Evolutionary conservation across 495 filamentous ascomycete species (phyloP).

Genomic region (Bryoglossum gracile): DNA sequence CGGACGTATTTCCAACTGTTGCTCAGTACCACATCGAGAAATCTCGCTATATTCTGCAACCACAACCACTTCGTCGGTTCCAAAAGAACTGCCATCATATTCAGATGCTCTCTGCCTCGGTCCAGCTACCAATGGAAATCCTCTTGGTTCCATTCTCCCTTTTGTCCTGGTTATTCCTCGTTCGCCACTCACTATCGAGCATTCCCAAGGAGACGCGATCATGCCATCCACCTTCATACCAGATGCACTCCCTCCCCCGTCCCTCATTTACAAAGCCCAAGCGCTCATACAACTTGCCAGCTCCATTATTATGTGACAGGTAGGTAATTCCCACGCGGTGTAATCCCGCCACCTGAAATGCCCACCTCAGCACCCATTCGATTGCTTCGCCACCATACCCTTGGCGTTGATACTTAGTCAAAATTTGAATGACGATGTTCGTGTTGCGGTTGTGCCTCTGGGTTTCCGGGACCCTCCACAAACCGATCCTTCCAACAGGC

Average conservation of each 20-base stretch:
- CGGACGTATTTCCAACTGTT: no score
- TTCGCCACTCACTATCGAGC: background rate
- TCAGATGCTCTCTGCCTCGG: background rate
- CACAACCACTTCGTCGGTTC: no score
- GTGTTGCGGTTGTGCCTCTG: background rate
- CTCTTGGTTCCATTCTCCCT: background rate
- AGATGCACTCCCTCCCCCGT: background rate
- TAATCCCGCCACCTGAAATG: background rate
- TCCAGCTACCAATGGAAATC: background rate
- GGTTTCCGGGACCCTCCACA: background rate
- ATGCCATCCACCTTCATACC: background rate
- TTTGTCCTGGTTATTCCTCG: background rate
- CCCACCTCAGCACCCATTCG: background rate
- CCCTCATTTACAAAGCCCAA: background rate
- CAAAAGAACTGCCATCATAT: background rate
- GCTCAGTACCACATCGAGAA: no score
- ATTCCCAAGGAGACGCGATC: background rate
- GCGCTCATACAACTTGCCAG: background rate
- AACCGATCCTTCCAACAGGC: background rate
- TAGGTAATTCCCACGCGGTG: background rate
- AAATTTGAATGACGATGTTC: background rate
- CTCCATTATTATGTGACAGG: background rate
- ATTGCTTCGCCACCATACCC: background rate
- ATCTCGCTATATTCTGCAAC: no score
- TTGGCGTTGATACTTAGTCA: background rate